Conservation (phyloP, 495 filamentous ascomycete species). For the Aspergillus conjunctus region DNA sequence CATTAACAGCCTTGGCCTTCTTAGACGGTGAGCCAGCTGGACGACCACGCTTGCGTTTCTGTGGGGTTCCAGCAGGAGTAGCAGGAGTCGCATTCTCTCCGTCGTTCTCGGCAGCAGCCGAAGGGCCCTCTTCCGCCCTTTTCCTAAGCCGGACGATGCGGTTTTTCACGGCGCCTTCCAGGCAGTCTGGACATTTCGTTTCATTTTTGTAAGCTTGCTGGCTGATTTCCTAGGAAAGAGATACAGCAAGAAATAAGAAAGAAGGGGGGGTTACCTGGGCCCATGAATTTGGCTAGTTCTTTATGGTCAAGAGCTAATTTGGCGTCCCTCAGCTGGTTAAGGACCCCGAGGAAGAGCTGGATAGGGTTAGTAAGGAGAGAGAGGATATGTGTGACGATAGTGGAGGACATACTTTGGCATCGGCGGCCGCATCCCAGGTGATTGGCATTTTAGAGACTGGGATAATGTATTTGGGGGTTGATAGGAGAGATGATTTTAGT, state of each 20-base stretch:
- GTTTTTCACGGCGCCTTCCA: constrained; percentile 17
- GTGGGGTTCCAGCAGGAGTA: background rate
- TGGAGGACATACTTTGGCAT: constrained; percentile 10
- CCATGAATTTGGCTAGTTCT: constrained; percentile 16
- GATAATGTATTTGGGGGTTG: background rate
- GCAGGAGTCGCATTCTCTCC: background rate
- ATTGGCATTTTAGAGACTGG: constrained; percentile 14
- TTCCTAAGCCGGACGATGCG: constrained; percentile 13
- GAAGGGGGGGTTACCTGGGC: constrained; percentile 8
- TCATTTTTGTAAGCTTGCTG: background rate
- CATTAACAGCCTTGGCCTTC: constrained; percentile 1
- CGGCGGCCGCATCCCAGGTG: constrained; percentile 14
- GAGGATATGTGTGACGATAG: background rate
- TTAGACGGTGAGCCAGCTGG: background rate
- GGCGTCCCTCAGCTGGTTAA: constrained; percentile 16
- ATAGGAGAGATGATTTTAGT: background rate
- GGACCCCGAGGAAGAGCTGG: constrained; percentile 20
- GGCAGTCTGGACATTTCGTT: constrained; percentile 12
- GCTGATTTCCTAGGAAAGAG: background rate
- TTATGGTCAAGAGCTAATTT: constrained; percentile 13
- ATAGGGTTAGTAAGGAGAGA: background rate
- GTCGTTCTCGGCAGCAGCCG: background rate
- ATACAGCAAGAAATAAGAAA: background rate
- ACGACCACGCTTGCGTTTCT: constrained; percentile 11
- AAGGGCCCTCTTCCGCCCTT: background rate